Percentiles rank a stretch among this genome's conserved stretches.
phyloP scores from a whole-genome alignment of 257 asterid species.

The Schizonepeta tenuifolia region DNA sequence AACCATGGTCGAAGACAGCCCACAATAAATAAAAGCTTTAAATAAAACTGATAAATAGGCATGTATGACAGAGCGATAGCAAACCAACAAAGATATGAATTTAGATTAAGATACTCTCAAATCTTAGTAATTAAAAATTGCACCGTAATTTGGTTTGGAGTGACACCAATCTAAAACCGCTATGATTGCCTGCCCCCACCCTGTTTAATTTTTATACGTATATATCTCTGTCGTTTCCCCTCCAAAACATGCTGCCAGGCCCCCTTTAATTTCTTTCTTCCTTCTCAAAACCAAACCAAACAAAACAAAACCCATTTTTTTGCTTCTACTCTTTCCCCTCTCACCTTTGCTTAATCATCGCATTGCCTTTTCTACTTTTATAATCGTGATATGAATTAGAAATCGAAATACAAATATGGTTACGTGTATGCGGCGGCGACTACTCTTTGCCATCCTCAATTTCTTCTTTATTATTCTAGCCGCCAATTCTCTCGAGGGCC shows the following conservation, averaged over 20 bases:
- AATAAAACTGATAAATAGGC: conserved; percentile 35
- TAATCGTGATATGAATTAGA: neutral
- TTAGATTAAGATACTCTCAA: neutral
- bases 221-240: conserved; percentile 42
- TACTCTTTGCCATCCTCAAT: conserved; percentile 15
- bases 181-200: conserved; percentile 20
- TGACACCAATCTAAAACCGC: conserved; percentile 22
- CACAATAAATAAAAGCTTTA: conserved; percentile 40
- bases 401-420: conserved; percentile 30
- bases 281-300: neutral
- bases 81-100: conserved; percentile 37
- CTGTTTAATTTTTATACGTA: neutral
- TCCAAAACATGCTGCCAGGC: conserved; percentile 20
- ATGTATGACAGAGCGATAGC: conserved; percentile 30
- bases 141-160: conserved; percentile 41
- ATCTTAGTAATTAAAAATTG: conserved; percentile 17
- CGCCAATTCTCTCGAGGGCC: neutral
- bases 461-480: conserved; percentile 13
- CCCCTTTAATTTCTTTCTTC: neutral
- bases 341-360: neutral
- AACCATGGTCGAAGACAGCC: conserved; percentile 48
- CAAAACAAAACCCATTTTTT: conserved; percentile 8
- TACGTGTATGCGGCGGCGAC: neutral
- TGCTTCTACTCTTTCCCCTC: conserved; percentile 38
- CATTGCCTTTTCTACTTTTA: conserved; percentile 10